Evolutionary conservation across 179 eudicot species (phyloP).

Genomic region (Beta macrorhiza): DNA sequence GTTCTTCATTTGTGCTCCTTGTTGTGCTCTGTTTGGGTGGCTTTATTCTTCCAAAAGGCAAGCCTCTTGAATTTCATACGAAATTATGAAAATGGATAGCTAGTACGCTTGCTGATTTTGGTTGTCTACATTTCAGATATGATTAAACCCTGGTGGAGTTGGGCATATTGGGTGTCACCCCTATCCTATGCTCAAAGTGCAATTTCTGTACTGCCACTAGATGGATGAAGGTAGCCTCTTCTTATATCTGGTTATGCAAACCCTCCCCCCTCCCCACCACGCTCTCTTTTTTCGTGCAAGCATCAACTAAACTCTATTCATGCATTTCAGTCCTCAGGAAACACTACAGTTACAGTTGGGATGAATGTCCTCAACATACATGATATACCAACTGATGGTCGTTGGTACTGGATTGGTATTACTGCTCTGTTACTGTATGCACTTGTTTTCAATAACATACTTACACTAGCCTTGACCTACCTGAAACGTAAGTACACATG

Average conservation of each 20-base stretch:
- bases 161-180: conserved; percentile 96
- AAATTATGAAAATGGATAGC: background rate
- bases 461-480: conserved; percentile 61
- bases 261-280: background rate
- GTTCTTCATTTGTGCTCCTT: conserved; percentile 62
- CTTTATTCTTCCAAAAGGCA: conserved; percentile 76
- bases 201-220: conserved; percentile 63
- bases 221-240: conserved; percentile 68
- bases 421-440: conserved; percentile 55
- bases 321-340: conserved; percentile 48
- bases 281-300: background rate
- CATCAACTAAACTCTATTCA: background rate
- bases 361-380: conserved; percentile 45
- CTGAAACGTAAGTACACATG: conserved; percentile 60
- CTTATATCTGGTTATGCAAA: background rate
- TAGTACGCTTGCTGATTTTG: background rate
- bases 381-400: conserved; percentile 45
- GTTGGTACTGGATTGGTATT: conserved; percentile 89
- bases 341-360: conserved; percentile 59
- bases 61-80: background rate
- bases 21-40: conserved; percentile 74
- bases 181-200: conserved; percentile 80
- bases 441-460: conserved; percentile 61
- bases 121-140: conserved; percentile 46
- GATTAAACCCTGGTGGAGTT: conserved; percentile 91